Percentiles rank a stretch among this genome's conserved stretches.
Evolutionary conservation across 2,329 filamentous ascomycete species (phyloP).

Genomic region (Chalaropsis thielavioides): DNA sequence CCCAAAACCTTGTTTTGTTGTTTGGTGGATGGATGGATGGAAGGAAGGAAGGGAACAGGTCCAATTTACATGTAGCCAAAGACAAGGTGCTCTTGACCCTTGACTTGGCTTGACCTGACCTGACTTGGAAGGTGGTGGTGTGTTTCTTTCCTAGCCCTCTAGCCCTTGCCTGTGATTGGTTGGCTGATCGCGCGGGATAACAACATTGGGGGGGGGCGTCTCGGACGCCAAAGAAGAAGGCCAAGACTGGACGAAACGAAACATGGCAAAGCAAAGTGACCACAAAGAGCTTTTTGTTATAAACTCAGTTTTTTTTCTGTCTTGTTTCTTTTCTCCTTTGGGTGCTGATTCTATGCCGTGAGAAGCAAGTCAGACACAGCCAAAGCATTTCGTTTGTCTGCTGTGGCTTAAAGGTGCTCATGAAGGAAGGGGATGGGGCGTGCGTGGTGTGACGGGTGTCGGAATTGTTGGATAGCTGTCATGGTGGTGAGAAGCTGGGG

Average conservation of each 20-base stretch:
- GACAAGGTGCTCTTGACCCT: too few relatives aligned
- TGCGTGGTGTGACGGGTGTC: background rate
- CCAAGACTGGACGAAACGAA: background rate
- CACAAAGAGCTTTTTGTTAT: background rate
- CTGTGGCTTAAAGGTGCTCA: background rate
- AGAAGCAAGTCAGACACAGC: background rate
- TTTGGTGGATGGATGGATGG: too few relatives aligned
- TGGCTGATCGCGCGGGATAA: background rate
- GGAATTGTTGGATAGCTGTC: too few relatives aligned
- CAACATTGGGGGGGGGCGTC: too few relatives aligned
- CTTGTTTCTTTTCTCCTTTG: background rate
- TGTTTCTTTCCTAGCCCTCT: too few relatives aligned
- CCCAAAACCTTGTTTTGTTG: background rate
- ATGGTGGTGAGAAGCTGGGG: too few relatives aligned
- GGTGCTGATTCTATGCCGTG: background rate
- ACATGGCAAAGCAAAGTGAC: background rate
- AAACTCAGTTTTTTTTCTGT: too few relatives aligned
- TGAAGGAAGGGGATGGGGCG: background rate
- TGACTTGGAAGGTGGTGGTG: too few relatives aligned
- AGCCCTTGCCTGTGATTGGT: background rate
- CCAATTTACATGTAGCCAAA: background rate
- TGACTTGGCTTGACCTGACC: too few relatives aligned
- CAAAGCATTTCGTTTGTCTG: background rate
- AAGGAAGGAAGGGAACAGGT: background rate
- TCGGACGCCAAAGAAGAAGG: background rate